Evolutionary conservation across 169 alveolate genomes (phyloP).

Genomic region (Babesia gibsoni): DNA sequence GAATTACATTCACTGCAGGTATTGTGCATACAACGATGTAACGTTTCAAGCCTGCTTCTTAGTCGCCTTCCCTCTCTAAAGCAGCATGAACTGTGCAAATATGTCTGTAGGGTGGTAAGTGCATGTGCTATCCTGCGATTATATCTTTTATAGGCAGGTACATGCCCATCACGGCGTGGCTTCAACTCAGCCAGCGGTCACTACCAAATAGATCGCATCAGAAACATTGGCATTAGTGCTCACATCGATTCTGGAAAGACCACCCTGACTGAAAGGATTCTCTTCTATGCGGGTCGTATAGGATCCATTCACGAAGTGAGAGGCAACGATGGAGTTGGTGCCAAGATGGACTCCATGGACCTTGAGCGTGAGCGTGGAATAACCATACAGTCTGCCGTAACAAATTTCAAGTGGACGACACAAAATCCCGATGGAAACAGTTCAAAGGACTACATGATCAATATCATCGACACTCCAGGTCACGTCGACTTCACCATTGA

Average conservation of each 20-base stretch:
- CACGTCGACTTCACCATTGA: conserved; percentile 98
- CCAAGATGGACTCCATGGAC: conserved; percentile 98
- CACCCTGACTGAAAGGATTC: conserved; percentile 92
- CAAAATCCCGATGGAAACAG: not conserved
- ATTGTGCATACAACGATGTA: not conserved
- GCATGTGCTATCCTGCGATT: too few relatives aligned
- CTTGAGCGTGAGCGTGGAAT: conserved; percentile 96
- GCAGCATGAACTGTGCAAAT: too few relatives aligned
- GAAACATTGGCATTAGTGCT: conserved; percentile 96
- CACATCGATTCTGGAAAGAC: conserved; percentile 98
- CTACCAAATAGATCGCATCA: conserved; percentile 65
- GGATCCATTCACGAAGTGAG: conserved; percentile 92
- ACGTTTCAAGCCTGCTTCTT: not conserved
- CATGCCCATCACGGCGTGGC: conserved; percentile 28
- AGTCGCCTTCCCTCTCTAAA: too few relatives aligned
- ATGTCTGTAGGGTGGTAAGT: too few relatives aligned
- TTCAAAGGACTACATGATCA: conserved; percentile 70
- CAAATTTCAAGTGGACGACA: conserved; percentile 87
- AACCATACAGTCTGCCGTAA: conserved; percentile 94
- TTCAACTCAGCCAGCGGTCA: conserved; percentile 38
- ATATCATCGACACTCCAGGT: conserved; percentile 98
- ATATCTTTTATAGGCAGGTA: too few relatives aligned
- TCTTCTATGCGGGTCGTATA: conserved; percentile 84
- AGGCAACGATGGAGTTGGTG: conserved; percentile 95
- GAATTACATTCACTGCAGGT: not conserved